Evolutionary conservation across 2,329 filamentous ascomycete genomes (phyloP).

Genomic region (Aspergillus ustus): DNA sequence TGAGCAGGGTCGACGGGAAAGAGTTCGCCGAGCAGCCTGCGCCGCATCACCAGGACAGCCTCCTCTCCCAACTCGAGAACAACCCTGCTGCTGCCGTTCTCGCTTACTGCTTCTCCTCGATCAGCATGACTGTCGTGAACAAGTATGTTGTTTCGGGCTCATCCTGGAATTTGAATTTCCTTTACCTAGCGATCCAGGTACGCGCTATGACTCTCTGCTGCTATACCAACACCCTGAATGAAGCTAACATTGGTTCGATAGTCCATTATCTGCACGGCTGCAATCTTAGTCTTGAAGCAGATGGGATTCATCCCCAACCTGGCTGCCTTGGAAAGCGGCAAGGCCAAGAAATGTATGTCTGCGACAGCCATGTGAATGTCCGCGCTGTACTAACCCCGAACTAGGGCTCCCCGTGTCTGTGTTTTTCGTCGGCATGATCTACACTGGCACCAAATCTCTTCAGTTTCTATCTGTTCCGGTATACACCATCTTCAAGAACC

Average conservation of each 20-base stretch:
- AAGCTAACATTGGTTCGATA: conserved; percentile 41
- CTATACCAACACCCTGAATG: conserved; percentile 4
- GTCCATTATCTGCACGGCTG: conserved; percentile 85
- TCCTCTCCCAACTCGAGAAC: conserved; percentile 48
- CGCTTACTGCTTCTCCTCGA: conserved; percentile 90
- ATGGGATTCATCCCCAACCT: conserved; percentile 77
- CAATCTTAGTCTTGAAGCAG: conserved; percentile 82
- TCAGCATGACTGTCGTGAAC: conserved; percentile 99
- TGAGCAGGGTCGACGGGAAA: neutral
- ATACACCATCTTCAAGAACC: conserved; percentile 99
- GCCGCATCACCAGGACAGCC: neutral
- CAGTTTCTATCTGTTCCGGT: conserved; percentile 97
- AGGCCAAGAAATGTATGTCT: conserved; percentile 85
- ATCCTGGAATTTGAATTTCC: conserved; percentile 95
- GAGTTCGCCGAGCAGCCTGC: neutral
- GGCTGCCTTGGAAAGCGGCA: conserved; percentile 79
- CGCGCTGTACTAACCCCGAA: conserved; percentile 9
- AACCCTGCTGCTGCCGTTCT: conserved; percentile 80
- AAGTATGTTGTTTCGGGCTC: conserved; percentile 95
- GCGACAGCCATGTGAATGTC: conserved; percentile 3
- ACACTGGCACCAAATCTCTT: conserved; percentile 92
- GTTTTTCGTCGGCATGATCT: conserved; percentile 98
- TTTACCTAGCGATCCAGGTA: conserved; percentile 92
- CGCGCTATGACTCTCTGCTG: conserved; percentile 31
- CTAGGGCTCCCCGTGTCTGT: conserved; percentile 95